Base-by-base conservation (phyloP, 169 alveolate species). In the Babesia sp. region DNA sequence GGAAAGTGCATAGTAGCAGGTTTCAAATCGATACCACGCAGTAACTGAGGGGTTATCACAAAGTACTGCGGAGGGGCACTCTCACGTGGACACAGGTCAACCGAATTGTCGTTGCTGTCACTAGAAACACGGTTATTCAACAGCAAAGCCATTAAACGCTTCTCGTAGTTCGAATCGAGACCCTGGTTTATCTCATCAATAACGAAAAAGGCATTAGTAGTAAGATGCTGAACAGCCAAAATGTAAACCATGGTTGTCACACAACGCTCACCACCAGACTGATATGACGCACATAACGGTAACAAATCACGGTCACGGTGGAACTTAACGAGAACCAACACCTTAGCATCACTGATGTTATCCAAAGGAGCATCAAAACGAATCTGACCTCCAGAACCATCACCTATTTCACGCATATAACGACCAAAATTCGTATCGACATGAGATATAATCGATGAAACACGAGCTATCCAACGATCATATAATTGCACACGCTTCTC, bases 171-270 rank as follows among this genome's bases (percentile, higher is more conserved):
- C 20, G 86, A 64, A 54, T 87, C 93, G 26, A 87, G 60, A 1
- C 93, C 93, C 70, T 87, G 93, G 69, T 87, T 87, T 37, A 87
- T 75, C 57, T 87, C 93, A 55, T 87, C 93, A 33, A 87, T 58
- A 26, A 87, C 91, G 51, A 79, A 87, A 68, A 87, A 87, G 0
- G 90, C 85, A 64, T 83, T 83, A 36, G 69, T 83, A 14, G 93
- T 87, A 20, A 83, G 61, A 36, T 87, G 71, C 73, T 87, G 93
- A 7, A 87, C 84, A 3, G 93, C 76, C 46, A 87, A 22, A 6
- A 87, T 87, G 56, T 87, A 87, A 20, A 87, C 68, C 93, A 87
- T 87, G 16, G 93, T 87, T n/a, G 85, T 83, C 51, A 87, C 85
- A 24, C 91, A 86, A 18, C 93, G 76, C 54, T 87, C 93, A 14